Evolutionary conservation across 345 rosid species (phyloP), one percentile per base, ranked within the genome.

Genomic region (Sisymbrium irio): DNA sequence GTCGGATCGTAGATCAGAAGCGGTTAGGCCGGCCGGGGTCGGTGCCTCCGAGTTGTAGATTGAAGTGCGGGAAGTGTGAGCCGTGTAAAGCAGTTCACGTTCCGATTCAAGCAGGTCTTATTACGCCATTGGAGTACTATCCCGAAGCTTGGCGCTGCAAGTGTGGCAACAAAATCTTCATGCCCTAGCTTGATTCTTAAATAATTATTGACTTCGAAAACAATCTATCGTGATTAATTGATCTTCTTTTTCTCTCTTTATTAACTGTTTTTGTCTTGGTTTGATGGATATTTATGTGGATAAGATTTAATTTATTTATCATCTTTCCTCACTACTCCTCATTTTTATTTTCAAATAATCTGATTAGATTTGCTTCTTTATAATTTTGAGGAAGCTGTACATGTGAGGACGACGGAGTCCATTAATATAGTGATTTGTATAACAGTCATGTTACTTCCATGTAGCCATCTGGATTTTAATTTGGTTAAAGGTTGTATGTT

Each of bases 141-240:
- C 97, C 97, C 5, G 97, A 94, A 83, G 97, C 99, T 45, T 92
- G 99, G 97, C 89, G 99, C 10, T 94, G 99, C 86, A 87, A 88
- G 83, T 92, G 97, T 67, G 97, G 92, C 65, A 79, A 87, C 77
- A 84, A 82, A 81, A 74, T 89, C 41, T 94, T 85, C 79, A 82
- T 87, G 87, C 97, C 99, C 47, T 89, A 51, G 53, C 62, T 62
- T 51, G 3, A 30, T 25, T 7, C 28, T 62, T 41, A 15, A 18
- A 49, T 60, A 25, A 47, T 47, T 70, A 36, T n/a, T 25, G 19
- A 13, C 4, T 7, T 55, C 6, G 7, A 19, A 18, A 18, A 9
- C 12, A 25, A 19, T 9, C 13, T 1, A 37, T 37, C 3, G 44
- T 53, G 39, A 67, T 53, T 67, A 67, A 25, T 28, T 27, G 14